Evolutionary conservation across 306 rosid genomes (phyloP).

Genomic region (Mimosa bimucronata): DNA sequence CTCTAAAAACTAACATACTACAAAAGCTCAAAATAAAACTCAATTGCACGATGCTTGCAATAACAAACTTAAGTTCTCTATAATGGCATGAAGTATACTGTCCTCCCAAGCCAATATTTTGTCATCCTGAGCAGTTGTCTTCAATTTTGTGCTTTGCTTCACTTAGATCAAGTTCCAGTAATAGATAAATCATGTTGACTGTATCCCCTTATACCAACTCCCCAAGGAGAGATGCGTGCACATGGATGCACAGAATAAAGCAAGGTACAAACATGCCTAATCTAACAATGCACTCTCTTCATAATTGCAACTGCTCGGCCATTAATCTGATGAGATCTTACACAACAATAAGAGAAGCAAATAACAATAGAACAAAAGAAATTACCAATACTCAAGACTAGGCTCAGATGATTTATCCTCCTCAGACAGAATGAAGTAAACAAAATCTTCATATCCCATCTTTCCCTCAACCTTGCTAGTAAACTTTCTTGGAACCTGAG

Average conservation of each 20-base stretch:
- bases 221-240: background rate
- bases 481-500: slow-evolving; percentile 92
- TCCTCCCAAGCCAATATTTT: slow-evolving; percentile 19
- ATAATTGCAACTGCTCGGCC: slow-evolving; percentile 17
- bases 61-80: slow-evolving; percentile 14
- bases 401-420: slow-evolving; percentile 98
- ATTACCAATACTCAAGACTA: slow-evolving; percentile 97
- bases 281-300: slow-evolving; percentile 23
- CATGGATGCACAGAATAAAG: background rate
- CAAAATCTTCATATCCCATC: slow-evolving; percentile 99
- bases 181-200: background rate
- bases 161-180: slow-evolving; percentile 1
- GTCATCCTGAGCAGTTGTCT: slow-evolving; percentile 22
- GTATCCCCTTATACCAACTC: background rate
- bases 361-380: slow-evolving; percentile 29
- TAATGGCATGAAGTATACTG: slow-evolving; percentile 3
- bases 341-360: slow-evolving; percentile 24
- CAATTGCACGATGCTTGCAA: background rate
- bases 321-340: slow-evolving; percentile 28
- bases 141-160: slow-evolving; percentile 4
- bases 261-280: slow-evolving; percentile 27
- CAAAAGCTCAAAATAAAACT: slow-evolving; percentile 6
- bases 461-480: slow-evolving; percentile 93
- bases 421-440: slow-evolving; percentile 91
- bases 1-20: background rate